phyloP scores from a whole-genome alignment of 495 filamentous ascomycete species.

The Penicillium salamii region DNA sequence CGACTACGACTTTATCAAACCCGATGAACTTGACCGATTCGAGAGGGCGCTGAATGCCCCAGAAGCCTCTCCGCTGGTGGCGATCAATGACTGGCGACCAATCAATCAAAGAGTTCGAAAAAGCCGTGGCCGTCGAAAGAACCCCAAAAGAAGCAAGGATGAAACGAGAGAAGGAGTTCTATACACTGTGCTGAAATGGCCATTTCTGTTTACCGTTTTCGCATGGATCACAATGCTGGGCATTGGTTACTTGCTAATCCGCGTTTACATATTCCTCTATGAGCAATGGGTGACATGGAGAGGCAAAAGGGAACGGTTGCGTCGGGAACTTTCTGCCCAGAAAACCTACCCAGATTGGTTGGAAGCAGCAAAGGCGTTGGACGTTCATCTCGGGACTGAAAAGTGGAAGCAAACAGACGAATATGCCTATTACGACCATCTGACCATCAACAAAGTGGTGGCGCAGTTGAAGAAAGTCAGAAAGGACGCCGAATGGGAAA shows the following conservation, averaged over 20 bases:
- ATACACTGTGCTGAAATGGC: constrained; percentile 88
- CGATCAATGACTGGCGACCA: constrained; percentile 83
- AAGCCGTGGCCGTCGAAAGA: constrained; percentile 41
- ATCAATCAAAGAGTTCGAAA: constrained; percentile 65
- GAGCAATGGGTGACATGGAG: constrained; percentile 62
- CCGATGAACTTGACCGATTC: constrained; percentile 49
- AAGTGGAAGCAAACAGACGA: constrained; percentile 83
- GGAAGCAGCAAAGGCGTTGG: constrained; percentile 69
- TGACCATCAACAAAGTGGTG: constrained; percentile 72
- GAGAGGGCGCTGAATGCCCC: constrained; percentile 50
- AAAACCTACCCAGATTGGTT: constrained; percentile 81
- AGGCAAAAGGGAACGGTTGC: constrained; percentile 66
- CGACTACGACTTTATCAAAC: constrained; percentile 62
- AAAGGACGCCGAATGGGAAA: constrained; percentile 54
- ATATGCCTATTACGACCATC: constrained; percentile 91
- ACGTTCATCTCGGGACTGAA: constrained; percentile 77
- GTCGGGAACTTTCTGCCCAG: constrained; percentile 65
- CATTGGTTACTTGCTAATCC: constrained; percentile 72
- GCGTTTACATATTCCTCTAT: constrained; percentile 84
- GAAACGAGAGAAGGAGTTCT: constrained; percentile 93
- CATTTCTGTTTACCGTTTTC: constrained; percentile 72
- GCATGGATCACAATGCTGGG: constrained; percentile 72
- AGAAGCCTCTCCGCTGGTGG: constrained; percentile 54
- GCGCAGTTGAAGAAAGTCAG: constrained; percentile 65
- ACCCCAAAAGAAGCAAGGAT: constrained; percentile 63